A percentile compares a stretch with the other conserved stretches of the same genome.
Evolutionary conservation across 306 rosid species (phyloP).

Genomic region (Cercis canadensis): DNA sequence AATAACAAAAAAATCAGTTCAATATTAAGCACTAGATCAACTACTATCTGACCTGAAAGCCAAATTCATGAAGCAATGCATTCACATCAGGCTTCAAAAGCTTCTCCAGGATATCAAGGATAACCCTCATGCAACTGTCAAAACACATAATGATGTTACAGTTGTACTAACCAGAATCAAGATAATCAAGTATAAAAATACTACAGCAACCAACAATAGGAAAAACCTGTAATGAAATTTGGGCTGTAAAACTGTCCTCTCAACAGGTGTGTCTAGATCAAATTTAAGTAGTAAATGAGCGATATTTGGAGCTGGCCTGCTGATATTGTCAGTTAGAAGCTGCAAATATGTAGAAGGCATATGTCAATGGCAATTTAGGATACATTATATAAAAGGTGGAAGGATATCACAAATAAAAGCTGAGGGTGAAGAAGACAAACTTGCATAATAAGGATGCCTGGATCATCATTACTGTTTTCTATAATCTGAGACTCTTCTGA

Average conservation of each 20-base stretch:
- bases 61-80: slow-evolving; percentile 86
- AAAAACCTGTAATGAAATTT: slow-evolving; percentile 92
- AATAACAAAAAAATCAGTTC: not conserved
- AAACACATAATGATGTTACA: slow-evolving; percentile 37
- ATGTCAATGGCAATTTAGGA: slow-evolving; percentile 14
- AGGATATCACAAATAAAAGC: slow-evolving; percentile 9
- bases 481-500: slow-evolving; percentile 75
- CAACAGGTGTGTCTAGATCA: slow-evolving; percentile 82
- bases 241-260: slow-evolving; percentile 83
- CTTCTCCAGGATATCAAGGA: slow-evolving; percentile 90
- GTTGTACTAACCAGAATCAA: slow-evolving; percentile 25
- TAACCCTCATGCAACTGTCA: slow-evolving; percentile 92
- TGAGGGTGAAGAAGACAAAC: slow-evolving; percentile 47
- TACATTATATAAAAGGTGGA: slow-evolving; percentile 12
- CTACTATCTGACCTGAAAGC: slow-evolving; percentile 81
- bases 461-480: slow-evolving; percentile 77
- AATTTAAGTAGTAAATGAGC: slow-evolving; percentile 86
- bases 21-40: too few species aligned
- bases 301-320: slow-evolving; percentile 92
- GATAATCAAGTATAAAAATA: not conserved
- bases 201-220: slow-evolving; percentile 23
- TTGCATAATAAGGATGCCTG: slow-evolving; percentile 94
- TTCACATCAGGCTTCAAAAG: slow-evolving; percentile 83
- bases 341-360: slow-evolving; percentile 46
- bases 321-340: slow-evolving; percentile 92